Percentiles rank a stretch among this genome's conserved stretches.
These are phyloP conservation scores for Pseudogymnoascus sp. DNA, from an alignment of 2,329 filamentous ascomycete species.

Conservation along the genomic window DNA sequence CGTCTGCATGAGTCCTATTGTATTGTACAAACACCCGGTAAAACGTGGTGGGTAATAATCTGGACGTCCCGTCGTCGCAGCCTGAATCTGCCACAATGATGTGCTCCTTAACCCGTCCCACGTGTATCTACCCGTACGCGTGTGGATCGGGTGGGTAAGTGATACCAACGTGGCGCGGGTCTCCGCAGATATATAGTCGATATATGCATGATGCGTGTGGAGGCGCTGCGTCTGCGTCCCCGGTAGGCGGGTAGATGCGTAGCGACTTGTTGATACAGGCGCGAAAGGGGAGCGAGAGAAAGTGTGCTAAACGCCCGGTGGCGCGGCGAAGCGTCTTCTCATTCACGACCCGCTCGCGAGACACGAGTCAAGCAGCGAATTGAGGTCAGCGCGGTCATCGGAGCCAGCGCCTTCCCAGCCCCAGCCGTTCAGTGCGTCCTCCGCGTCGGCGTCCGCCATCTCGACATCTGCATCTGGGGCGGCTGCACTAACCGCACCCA, in stretches of 20 bases:
- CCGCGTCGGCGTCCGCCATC: conserved; percentile 44
- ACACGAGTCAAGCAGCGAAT: conserved; percentile 39
- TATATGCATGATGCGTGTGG: too few species aligned
- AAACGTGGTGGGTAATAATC: neutral
- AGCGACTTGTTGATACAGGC: neutral
- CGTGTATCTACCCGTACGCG: neutral
- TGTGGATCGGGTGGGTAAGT: neutral
- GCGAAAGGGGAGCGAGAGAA: neutral
- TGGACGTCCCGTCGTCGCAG: neutral
- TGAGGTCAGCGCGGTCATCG: conserved; percentile 43
- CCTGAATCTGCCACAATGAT: neutral
- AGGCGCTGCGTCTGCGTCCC: neutral
- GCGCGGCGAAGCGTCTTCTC: neutral
- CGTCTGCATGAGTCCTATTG: neutral
- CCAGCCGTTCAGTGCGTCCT: conserved; percentile 34
- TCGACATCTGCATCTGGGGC: conserved; percentile 38
- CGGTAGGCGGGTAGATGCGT: neutral
- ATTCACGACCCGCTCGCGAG: conserved; percentile 3
- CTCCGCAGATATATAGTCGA: neutral
- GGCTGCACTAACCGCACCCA: conserved; percentile 35
- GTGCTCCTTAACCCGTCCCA: neutral
- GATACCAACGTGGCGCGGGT: neutral
- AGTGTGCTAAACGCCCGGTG: neutral
- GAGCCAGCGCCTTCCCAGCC: conserved; percentile 53
- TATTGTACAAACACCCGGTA: neutral